Base-by-base conservation (phyloP, 345 rosid species). In the Salix caprea region DNA sequence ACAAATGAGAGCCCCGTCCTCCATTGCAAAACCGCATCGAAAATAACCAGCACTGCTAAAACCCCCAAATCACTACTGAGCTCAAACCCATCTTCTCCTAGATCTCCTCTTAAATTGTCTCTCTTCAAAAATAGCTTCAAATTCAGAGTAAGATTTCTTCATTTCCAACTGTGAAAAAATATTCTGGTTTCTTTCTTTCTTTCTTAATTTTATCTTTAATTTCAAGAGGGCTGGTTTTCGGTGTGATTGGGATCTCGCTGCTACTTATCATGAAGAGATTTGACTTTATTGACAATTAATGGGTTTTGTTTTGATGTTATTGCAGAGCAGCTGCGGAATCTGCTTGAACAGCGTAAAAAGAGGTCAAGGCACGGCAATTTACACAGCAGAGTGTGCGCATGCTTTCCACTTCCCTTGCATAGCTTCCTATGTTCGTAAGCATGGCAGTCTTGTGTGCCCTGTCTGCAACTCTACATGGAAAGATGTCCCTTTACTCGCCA, bases 351-450 rank as follows among this genome's bases (percentile, higher is more conserved):
- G 80, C 52, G 84, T 81, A 50, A 81, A 81, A 48, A 81, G 80
- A 23, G 84, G 84, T 48, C 84, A 81, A 15, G 84, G 84, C 21
- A 77, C 84, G 32, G 84, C 84, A 24, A 81, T 81, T 16, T 81
- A 77, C 74, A 81, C 84, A 39, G 84, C 84, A n/a, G 84, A 81
- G 61, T 81, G 84, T 46, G 56, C 80, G 4, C 84, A 81, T 61
- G 80, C 84, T 64, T 81, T 81, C 39, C 84, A 81, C 65, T 81
- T 81, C 65, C 84, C 84, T 50, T 81, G 84, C 64, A 81, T 81
- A 73, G 84, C 84, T 56, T 36, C 80, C 62, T 71, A 81, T 73
- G 84, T 81, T 44, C 78, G 80, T 37, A 77, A 73, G 34, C 54
- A 76, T 68, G 84, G 84, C 71, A 81, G 67, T 58, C 84, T 81